Percentiles rank a stretch among this genome's conserved stretches.
phyloP scores from a whole-genome alignment of 2,329 filamentous ascomycete genomes.

The Malbranchea cinnamomea region DNA sequence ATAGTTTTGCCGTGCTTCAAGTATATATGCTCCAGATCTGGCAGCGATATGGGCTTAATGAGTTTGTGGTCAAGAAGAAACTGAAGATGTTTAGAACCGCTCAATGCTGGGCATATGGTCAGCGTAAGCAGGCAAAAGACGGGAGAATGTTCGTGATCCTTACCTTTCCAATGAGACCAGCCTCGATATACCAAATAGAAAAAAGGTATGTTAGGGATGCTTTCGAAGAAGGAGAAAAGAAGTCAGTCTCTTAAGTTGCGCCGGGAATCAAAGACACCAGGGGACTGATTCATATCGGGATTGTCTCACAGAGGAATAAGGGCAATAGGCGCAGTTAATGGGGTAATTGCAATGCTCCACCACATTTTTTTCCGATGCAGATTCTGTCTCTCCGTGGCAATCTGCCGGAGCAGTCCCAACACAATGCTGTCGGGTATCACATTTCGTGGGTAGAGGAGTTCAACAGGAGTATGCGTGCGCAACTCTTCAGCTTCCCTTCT shows the following conservation, averaged over 20 bases:
- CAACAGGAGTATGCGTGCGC: constrained; percentile 48
- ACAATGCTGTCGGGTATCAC: constrained; percentile 53
- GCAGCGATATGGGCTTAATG: constrained; percentile 49
- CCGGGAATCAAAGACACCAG: no score
- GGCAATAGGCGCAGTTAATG: constrained; percentile 67
- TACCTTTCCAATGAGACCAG: constrained; percentile 73
- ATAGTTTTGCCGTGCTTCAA: constrained; percentile 19
- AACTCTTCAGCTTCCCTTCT: constrained; percentile 50
- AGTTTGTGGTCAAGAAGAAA: constrained; percentile 64
- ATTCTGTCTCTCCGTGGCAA: constrained; percentile 67
- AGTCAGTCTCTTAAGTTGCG: no score
- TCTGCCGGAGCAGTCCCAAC: constrained; percentile 45
- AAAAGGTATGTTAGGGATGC: constrained; percentile 86
- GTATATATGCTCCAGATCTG: constrained; percentile 62
- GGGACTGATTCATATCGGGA: no score
- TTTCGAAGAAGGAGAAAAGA: no score
- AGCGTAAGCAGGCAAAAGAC: constrained; percentile 7
- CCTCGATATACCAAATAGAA: constrained; percentile 85
- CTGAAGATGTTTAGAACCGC: constrained; percentile 70
- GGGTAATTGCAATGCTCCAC: constrained; percentile 71
- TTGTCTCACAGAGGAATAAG: constrained; percentile 67
- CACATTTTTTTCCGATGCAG: constrained; percentile 64
- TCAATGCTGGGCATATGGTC: constrained; percentile 40
- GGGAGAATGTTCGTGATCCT: constrained; percentile 13
- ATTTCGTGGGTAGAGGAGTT: constrained; percentile 52